Percentiles rank a stretch among this genome's conserved stretches.
phyloP scores from a whole-genome alignment of 805 yeast species.

The Lipomyces starkeyi region DNA sequence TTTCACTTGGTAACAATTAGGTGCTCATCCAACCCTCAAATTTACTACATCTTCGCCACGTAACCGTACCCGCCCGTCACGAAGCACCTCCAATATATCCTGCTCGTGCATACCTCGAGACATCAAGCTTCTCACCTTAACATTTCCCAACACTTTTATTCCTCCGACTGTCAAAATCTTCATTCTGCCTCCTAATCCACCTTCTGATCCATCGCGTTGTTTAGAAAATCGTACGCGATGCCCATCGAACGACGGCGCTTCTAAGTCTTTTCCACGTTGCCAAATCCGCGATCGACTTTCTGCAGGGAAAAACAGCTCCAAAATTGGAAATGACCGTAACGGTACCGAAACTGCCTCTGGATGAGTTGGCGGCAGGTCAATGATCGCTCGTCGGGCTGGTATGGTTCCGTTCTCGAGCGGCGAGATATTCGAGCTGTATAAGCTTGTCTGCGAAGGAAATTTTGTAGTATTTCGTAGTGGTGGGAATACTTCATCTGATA shows the following conservation, averaged over 20 bases:
- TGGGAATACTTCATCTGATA: constrained; percentile 24
- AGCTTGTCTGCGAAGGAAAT: not conserved
- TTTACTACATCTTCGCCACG: constrained; percentile 34
- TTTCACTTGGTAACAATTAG: not conserved
- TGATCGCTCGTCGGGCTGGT: constrained; percentile 18
- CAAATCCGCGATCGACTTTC: constrained; percentile 17
- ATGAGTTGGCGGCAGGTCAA: constrained; percentile 33
- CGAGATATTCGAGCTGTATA: constrained; percentile 20
- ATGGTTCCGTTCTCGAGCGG: constrained; percentile 10
- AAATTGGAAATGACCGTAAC: constrained; percentile 17
- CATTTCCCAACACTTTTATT: constrained; percentile 29
- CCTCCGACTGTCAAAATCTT: constrained; percentile 28
- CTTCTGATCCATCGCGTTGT: constrained; percentile 5
- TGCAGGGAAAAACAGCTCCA: constrained; percentile 34
- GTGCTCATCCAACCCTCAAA: constrained; percentile 20
- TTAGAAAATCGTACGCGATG: constrained; percentile 30
- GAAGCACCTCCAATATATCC: constrained; percentile 24
- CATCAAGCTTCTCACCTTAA: constrained; percentile 29
- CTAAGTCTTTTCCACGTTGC: constrained; percentile 26
- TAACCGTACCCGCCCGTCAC: constrained; percentile 30
- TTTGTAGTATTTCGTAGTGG: not conserved
- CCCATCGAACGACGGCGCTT: constrained; percentile 35
- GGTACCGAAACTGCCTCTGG: constrained; percentile 33
- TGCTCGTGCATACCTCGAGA: constrained; percentile 23
- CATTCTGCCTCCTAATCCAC: constrained; percentile 18